Conservation (phyloP, 345 rosid species). For the Camelina sativa region DNA sequence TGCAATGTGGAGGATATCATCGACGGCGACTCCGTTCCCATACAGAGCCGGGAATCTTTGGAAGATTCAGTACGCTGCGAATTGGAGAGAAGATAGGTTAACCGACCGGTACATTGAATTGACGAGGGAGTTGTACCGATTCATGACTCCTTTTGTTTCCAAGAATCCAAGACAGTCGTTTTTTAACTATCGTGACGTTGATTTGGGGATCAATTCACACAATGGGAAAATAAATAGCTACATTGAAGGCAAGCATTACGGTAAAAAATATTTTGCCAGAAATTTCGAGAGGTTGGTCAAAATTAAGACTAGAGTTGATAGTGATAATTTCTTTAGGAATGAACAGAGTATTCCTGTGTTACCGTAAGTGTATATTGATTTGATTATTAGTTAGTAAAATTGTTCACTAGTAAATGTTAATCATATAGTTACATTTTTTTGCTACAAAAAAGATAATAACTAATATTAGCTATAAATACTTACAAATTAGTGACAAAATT, state of each 20-base stretch:
- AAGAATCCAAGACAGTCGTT: constrained; percentile 65
- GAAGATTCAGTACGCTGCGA: constrained; percentile 53
- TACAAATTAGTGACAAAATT: too few species aligned
- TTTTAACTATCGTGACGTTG: constrained; percentile 58
- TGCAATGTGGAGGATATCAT: constrained; percentile 50
- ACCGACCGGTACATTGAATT: constrained; percentile 39
- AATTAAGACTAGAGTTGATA: constrained; percentile 61
- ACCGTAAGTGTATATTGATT: constrained; percentile 20
- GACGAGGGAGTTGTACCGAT: constrained; percentile 49
- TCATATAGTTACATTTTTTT: too few species aligned
- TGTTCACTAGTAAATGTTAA: too few species aligned
- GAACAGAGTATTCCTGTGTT: constrained; percentile 62
- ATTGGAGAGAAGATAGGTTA: constrained; percentile 54
- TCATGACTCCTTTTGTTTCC: constrained; percentile 61
- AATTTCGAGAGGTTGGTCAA: constrained; percentile 62
- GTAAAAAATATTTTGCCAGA: constrained; percentile 52
- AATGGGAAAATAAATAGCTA: constrained; percentile 38
- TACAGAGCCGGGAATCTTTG: constrained; percentile 61
- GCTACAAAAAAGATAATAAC: too few species aligned
- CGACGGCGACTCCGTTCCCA: constrained; percentile 58
- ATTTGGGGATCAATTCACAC: constrained; percentile 48
- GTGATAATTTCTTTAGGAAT: constrained; percentile 55
- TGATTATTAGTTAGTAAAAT: too few species aligned
- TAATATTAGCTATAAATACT: too few species aligned
- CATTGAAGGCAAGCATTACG: constrained; percentile 52